Percentiles rank a stretch among this genome's conserved stretches.
Conservation (phyloP, 345 rosid genomes). For the Melaleuca quinquenervia region DNA sequence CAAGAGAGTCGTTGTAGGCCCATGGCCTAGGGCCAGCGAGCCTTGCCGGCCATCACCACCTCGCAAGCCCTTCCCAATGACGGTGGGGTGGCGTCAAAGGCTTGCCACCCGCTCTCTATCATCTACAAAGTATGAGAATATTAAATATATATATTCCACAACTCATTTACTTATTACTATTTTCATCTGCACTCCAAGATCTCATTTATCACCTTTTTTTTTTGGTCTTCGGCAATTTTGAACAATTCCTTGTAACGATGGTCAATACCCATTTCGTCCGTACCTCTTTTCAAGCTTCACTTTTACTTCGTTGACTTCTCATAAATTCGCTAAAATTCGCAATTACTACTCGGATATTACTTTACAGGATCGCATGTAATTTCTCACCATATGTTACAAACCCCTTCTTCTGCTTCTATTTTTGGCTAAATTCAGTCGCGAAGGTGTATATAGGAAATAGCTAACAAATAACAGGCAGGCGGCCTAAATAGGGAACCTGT, state of each 20-base stretch:
- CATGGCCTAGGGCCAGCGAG: too few relatives aligned
- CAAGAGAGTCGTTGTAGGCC: too few relatives aligned
- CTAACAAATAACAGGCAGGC: not conserved
- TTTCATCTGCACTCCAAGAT: not conserved
- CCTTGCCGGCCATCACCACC: too few relatives aligned
- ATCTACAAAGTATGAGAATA: not conserved
- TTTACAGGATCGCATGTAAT: not conserved
- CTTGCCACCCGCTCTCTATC: too few relatives aligned
- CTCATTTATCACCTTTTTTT: not conserved
- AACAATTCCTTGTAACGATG: not conserved
- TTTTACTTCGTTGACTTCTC: not conserved
- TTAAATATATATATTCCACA: not conserved
- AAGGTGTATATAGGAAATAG: not conserved
- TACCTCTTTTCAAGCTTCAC: not conserved
- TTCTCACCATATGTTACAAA: not conserved
- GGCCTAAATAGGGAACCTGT: not conserved
- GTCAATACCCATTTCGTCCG: not conserved
- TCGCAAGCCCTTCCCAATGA: too few relatives aligned
- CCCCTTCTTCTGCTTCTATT: not conserved
- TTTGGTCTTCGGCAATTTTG: not conserved
- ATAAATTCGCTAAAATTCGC: not conserved
- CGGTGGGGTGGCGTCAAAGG: too few relatives aligned
- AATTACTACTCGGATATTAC: not conserved
- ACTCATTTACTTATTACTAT: not conserved
- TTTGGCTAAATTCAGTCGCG: not conserved